Conservation (phyloP, 1,284 basidiomycete genomes). For the Ustanciosporium gigantosporum region DNA sequence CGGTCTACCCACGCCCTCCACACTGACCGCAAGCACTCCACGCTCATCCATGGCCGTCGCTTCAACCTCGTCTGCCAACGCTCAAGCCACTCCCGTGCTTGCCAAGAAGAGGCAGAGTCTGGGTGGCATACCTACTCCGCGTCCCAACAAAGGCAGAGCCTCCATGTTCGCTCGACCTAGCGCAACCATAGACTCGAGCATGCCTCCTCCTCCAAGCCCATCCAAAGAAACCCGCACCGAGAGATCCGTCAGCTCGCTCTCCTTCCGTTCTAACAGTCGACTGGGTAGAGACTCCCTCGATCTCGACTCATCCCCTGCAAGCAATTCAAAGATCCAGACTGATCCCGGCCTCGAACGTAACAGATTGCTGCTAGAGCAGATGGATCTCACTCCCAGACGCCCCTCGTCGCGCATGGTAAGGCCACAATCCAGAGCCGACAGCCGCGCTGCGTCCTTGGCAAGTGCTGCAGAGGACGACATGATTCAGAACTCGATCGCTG, state of each 20-base stretch:
- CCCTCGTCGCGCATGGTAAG: constrained; percentile 28
- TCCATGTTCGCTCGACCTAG: constrained; percentile 40
- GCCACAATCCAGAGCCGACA: constrained; percentile 30
- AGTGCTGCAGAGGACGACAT: constrained; percentile 7
- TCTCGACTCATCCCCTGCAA: constrained; percentile 12
- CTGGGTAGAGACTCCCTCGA: constrained; percentile 17
- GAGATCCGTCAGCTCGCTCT: constrained; percentile 21
- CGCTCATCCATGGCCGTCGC: constrained; percentile 21
- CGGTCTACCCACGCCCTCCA: neutral
- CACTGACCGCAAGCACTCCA: constrained; percentile 6
- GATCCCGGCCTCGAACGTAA: constrained; percentile 62
- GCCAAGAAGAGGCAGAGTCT: constrained; percentile 36
- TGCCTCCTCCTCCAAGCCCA: constrained; percentile 44
- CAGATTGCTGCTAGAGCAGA: constrained; percentile 60
- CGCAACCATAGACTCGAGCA: constrained; percentile 13
- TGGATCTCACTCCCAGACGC: constrained; percentile 42
- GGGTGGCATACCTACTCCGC: constrained; percentile 33
- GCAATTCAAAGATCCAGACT: neutral
- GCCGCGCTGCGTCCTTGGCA: constrained; percentile 16
- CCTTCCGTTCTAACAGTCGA: constrained; percentile 30
- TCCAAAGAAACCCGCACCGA: constrained; percentile 20
- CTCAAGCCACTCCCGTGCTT: constrained; percentile 11
- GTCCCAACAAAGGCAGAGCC: constrained; percentile 35
- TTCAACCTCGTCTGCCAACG: neutral
- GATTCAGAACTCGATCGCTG: constrained; percentile 32